A percentile compares a stretch with the other conserved stretches of the same genome.
Conservation (phyloP, 331 rosid species). For the Rhamnella rubrinervis region DNA sequence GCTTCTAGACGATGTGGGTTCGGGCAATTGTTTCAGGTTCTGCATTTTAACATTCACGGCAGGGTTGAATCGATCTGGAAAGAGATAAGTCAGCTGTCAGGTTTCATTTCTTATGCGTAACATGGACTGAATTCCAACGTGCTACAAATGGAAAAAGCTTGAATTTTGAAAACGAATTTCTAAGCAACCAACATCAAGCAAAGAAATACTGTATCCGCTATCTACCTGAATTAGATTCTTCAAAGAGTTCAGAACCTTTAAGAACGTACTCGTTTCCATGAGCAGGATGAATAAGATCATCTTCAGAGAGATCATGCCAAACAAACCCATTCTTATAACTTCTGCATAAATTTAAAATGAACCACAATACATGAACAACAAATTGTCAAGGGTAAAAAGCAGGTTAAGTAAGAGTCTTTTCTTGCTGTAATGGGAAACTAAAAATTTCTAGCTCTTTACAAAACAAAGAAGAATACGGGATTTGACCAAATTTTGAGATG, state of each 20-base stretch:
- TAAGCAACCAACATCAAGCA: constrained; percentile 12
- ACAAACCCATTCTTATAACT: constrained; percentile 87
- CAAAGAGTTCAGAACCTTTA: constrained; percentile 91
- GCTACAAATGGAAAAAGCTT: not conserved
- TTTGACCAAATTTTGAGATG: not conserved
- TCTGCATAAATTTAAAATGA: constrained; percentile 41
- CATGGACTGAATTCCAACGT: not conserved
- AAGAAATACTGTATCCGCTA: not conserved
- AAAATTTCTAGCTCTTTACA: not conserved
- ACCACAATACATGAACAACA: constrained; percentile 5
- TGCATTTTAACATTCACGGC: constrained; percentile 45
- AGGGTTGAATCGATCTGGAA: constrained; percentile 57
- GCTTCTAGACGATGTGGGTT: constrained; percentile 64
- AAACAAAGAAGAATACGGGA: not conserved
- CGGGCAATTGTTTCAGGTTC: constrained; percentile 63
- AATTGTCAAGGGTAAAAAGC: not conserved
- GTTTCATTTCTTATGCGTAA: not conserved
- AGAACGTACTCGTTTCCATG: constrained; percentile 89
- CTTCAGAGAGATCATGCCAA: constrained; percentile 90
- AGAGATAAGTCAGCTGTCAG: constrained; percentile 22
- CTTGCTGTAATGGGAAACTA: not conserved
- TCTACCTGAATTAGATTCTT: constrained; percentile 71
- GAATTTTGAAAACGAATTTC: not conserved
- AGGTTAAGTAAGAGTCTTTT: not conserved
- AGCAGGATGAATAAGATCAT: constrained; percentile 75